Base-by-base conservation (phyloP, 2,329 filamentous ascomycete species). In the Leptographium galeiforme region DNA sequence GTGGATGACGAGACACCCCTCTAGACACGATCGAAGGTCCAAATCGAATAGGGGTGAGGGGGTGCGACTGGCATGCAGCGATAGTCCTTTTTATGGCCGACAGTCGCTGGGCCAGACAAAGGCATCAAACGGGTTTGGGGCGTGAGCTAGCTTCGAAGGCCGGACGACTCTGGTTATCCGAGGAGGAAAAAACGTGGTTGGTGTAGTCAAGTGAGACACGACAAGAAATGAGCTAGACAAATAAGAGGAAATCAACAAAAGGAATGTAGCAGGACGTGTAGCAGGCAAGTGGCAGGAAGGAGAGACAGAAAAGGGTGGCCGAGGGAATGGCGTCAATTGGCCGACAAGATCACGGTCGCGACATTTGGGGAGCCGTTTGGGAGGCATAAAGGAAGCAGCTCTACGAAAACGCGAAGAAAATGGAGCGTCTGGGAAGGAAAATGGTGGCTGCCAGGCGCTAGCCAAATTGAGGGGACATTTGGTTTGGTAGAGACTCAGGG, bases 391-490 rank as follows among this genome's bases (percentile, higher is more conserved):
- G 40, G 50, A 51, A 51, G 50, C 40, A 56, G 53, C 41, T 53
- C 25, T 38, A 54, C 48, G 33, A 19, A 33, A 36, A 40, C n/a
- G 44, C 44, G 48, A 40, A 46, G 52, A 52, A 53, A 25, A 43
- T 38, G 52, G 45, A 40, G 43, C 43, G 8, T 41, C 41, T 16
- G 46, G 39, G 48, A 38, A 38, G 33, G 16, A 50, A 25, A 32
- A 30, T 51, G 13, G 14, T 39, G 25, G 25, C 25, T 25, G 48
- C 40, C 44, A 33, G 47, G 52, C 53, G 45, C 55, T 58, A 59
- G 43, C 56, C 48, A 48, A 41, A 56, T 56, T 56, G 41, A 48
- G 46, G 46, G 46, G 33, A n/a, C 38, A 52, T n/a, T 34, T 53
- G 25, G 57, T 52, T 16, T 48, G 45, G 40, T 36, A 11, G 48